Base-by-base conservation (phyloP, 2,329 filamentous ascomycete genomes). In the Golovinomyces cichoracearum region DNA sequence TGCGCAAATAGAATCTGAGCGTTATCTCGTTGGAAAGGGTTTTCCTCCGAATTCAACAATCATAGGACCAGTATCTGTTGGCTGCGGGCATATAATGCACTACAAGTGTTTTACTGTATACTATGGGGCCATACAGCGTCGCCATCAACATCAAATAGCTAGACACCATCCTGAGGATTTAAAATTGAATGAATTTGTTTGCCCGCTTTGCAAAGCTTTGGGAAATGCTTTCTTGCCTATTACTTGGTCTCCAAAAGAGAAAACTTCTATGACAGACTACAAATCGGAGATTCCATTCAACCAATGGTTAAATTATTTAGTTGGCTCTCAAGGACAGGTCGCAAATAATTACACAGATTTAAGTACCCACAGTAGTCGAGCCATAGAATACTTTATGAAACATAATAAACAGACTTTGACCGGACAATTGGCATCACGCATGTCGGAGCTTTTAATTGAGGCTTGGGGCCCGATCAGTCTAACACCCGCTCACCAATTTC, bases 11-110 rank as follows among this genome's bases (percentile, higher is more conserved):
- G 68, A 74, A 31, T 73, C 75, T 4, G 84, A 92, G 61, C 75
- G 81, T 45, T 81, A 93, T 63, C 78, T 78, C 5, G 73, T 98
- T 45, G 86, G 88, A 27, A 92, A 86, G 63, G 90, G 90, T 0
- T 98, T 93, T 58, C 80, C 83, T 2, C 69, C 76, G 5, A 68
- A 71, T 9, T 69, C 76, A 37, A 76, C 76, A 29, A 69, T 72
- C 25, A 68, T 73, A 17, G 90, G 86, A 0, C 82, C 88, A 0
- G 80, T 95, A 1, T 83, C 86, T 10, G 83, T 82, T 31, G 84
- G 88, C 9, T 98, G 90, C 63, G 90, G 90, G 2, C 90, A 98
- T 62, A 92, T 98, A 58, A 98, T 98, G 90, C 90, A 98, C 62
- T 95, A 83, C 61, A 77, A 74, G 55, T 98, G 90, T 64, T 98